A percentile compares a stretch with the other conserved stretches of the same genome.
Conservation (phyloP, 1,139 yeast species). For the Yamadazyma spencermartinsiae region DNA sequence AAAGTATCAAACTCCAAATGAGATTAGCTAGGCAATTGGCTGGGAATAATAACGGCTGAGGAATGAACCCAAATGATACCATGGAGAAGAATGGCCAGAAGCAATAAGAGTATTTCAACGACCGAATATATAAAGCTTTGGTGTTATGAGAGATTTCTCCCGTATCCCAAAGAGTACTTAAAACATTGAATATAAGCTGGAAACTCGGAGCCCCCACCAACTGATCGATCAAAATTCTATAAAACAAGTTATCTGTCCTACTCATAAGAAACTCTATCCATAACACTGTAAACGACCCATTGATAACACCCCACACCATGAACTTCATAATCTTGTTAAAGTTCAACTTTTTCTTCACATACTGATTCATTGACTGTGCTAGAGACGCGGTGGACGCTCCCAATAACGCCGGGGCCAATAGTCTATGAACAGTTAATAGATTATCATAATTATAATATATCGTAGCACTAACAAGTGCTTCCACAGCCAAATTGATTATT, state of each 20-base stretch:
- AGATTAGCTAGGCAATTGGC: constrained; percentile 57
- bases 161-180: constrained; percentile 57
- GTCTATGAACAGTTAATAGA: constrained; percentile 21
- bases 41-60: constrained; percentile 52
- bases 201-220: constrained; percentile 54
- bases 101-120: constrained; percentile 54
- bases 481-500: constrained; percentile 22
- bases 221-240: constrained; percentile 54
- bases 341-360: constrained; percentile 40
- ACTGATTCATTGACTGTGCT: constrained; percentile 60
- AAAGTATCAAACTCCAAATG: constrained; percentile 56
- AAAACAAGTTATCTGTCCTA: constrained; percentile 31
- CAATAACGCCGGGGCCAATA: constrained; percentile 43
- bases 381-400: constrained; percentile 54
- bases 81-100: constrained; percentile 62
- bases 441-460: constrained; percentile 31
- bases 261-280: constrained; percentile 56
- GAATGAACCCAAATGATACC: constrained; percentile 49
- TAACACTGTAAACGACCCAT: constrained; percentile 54
- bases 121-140: constrained; percentile 39
- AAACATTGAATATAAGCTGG: constrained; percentile 51
- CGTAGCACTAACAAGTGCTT: constrained; percentile 22
- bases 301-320: constrained; percentile 60
- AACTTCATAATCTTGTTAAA: constrained; percentile 49
- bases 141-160: constrained; percentile 34